Evolutionary conservation across 495 filamentous ascomycete genomes (phyloP).

Genomic region (Rusavskia elegans): DNA sequence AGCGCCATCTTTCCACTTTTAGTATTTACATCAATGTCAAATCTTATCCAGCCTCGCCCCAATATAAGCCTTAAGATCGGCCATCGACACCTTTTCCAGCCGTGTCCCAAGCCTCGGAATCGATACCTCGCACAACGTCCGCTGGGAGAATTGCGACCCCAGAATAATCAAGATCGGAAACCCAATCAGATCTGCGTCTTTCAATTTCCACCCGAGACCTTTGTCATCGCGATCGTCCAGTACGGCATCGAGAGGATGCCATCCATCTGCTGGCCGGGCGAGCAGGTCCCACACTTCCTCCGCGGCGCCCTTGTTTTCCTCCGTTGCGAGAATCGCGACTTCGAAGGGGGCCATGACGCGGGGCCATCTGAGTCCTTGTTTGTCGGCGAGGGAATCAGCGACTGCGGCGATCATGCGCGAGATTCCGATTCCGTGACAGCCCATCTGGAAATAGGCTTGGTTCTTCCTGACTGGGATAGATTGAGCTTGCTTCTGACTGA

Average conservation of each 20-base stretch:
- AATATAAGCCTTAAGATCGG: not conserved
- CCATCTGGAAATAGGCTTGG: slow-evolving; percentile 60
- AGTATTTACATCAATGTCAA: not conserved
- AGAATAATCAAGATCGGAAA: slow-evolving; percentile 71
- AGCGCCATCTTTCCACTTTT: too few relatives aligned
- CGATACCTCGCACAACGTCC: slow-evolving; percentile 56
- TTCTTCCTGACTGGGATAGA: not conserved
- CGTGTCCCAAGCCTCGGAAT: slow-evolving; percentile 43
- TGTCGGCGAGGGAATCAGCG: slow-evolving; percentile 54
- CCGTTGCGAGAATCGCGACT: slow-evolving; percentile 47
- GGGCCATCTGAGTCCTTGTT: slow-evolving; percentile 78
- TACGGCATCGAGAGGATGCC: slow-evolving; percentile 37
- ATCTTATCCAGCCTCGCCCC: not conserved
- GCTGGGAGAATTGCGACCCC: slow-evolving; percentile 29
- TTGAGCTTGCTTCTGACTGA: not conserved
- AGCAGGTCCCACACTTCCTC: slow-evolving; percentile 20
- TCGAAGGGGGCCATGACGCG: slow-evolving; percentile 74
- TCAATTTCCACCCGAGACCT: slow-evolving; percentile 65
- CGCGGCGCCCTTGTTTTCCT: slow-evolving; percentile 28
- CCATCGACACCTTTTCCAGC: slow-evolving; percentile 28
- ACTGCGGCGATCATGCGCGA: slow-evolving; percentile 82
- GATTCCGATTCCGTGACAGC: slow-evolving; percentile 89
- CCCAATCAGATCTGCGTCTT: slow-evolving; percentile 76
- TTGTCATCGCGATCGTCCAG: slow-evolving; percentile 58
- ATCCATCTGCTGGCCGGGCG: not conserved